Percentiles rank a stretch among this genome's conserved stretches.
phyloP scores from a whole-genome alignment of 2,329 filamentous ascomycete species.

The Fusarium cicatricum region DNA sequence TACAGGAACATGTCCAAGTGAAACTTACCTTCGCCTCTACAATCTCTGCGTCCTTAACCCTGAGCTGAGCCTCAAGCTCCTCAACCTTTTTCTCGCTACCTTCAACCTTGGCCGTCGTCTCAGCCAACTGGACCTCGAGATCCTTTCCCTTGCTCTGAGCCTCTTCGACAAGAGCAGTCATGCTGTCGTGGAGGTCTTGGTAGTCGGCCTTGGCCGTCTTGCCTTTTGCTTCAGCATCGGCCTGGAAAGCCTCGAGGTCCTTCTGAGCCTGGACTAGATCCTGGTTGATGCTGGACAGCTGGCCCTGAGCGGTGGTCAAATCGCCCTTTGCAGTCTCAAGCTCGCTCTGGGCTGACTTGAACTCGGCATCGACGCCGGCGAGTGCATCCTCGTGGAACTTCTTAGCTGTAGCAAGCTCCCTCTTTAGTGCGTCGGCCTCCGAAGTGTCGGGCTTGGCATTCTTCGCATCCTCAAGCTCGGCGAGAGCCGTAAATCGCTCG shows the following conservation, averaged over 20 bases:
- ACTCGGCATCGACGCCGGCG: conserved; percentile 43
- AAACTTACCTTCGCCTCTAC: conserved; percentile 64
- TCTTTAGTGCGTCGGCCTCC: conserved; percentile 60
- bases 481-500: conserved; percentile 65
- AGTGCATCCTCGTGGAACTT: conserved; percentile 56
- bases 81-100: conserved; percentile 58
- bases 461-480: conserved; percentile 66
- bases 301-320: conserved; percentile 48
- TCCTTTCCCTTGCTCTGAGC: conserved; percentile 62
- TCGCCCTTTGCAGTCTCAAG: conserved; percentile 47
- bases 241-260: conserved; percentile 61
- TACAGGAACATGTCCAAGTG: no score
- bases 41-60: conserved; percentile 71
- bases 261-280: conserved; percentile 60
- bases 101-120: conserved; percentile 53
- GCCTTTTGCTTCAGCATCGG: conserved; percentile 58
- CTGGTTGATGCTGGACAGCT: conserved; percentile 43
- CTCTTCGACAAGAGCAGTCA: conserved; percentile 68
- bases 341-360: conserved; percentile 49
- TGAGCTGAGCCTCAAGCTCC: conserved; percentile 63
- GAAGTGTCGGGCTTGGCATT: conserved; percentile 65
- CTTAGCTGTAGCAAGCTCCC: conserved; percentile 59
- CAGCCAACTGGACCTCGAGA: conserved; percentile 58
- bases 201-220: conserved; percentile 69
- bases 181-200: conserved; percentile 69